These are phyloP conservation scores for Penicillium corylophilum DNA, from an alignment of 2,329 filamentous ascomycete species.

Conservation along the genomic window DNA sequence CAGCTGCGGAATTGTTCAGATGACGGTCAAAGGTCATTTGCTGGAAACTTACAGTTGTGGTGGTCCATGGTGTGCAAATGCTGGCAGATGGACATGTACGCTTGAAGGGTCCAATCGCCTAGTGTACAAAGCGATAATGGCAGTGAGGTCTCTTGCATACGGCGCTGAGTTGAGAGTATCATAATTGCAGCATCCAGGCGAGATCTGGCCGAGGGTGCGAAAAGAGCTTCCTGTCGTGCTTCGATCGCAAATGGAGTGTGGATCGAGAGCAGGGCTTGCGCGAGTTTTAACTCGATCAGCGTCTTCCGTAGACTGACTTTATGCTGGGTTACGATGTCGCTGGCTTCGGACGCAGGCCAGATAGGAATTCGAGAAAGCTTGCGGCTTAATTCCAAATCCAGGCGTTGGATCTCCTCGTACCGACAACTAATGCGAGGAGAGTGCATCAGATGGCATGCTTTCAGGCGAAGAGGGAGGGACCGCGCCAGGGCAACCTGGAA, in stretches of 20 bases:
- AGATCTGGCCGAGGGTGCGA: slow-evolving; percentile 35
- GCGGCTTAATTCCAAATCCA: slow-evolving; percentile 41
- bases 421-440: slow-evolving; percentile 37
- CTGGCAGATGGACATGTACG: slow-evolving; percentile 40
- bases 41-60: slow-evolving; percentile 22
- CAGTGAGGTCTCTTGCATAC: slow-evolving; percentile 33
- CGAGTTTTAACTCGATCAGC: slow-evolving; percentile 36
- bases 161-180: slow-evolving; percentile 39
- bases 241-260: slow-evolving; percentile 42
- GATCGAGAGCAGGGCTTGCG: slow-evolving; percentile 38
- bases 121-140: slow-evolving; percentile 35
- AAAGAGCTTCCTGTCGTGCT: slow-evolving; percentile 31
- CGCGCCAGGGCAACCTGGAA: slow-evolving; percentile 33
- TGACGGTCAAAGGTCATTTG: not conserved
- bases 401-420: slow-evolving; percentile 41
- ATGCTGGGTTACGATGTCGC: slow-evolving; percentile 23
- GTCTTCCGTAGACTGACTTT: slow-evolving; percentile 34
- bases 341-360: slow-evolving; percentile 26
- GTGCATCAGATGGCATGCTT: slow-evolving; percentile 37
- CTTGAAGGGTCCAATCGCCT: slow-evolving; percentile 39
- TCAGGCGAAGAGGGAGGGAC: slow-evolving; percentile 34
- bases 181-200: slow-evolving; percentile 38
- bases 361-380: slow-evolving; percentile 35
- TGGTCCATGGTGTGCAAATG: slow-evolving; percentile 30
- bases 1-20: not conserved